Percentiles rank a stretch among this genome's conserved stretches.
Evolutionary conservation across 495 filamentous ascomycete species (phyloP).

Genomic region (Penicillium antarcticum): DNA sequence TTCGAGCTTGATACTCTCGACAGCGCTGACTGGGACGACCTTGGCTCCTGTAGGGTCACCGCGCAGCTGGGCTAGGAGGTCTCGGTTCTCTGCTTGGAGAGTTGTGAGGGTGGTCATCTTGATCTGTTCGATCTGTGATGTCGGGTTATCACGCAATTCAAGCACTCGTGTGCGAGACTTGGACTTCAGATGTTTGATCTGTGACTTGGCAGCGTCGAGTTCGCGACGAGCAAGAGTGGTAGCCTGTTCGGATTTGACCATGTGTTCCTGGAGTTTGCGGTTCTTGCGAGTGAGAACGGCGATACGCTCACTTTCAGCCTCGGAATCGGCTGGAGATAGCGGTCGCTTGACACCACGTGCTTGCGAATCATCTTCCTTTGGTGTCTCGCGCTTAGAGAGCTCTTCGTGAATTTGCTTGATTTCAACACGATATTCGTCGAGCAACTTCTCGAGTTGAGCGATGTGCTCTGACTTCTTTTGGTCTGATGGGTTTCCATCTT

Average conservation of each 20-base stretch:
- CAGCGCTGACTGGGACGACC: constrained; percentile 68
- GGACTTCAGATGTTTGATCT: constrained; percentile 67
- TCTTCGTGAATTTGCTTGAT: constrained; percentile 69
- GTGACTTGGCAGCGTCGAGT: constrained; percentile 64
- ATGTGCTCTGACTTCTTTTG: constrained; percentile 73
- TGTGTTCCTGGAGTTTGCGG: constrained; percentile 74
- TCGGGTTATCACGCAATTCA: constrained; percentile 85
- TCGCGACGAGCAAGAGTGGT: constrained; percentile 69
- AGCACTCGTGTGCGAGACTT: constrained; percentile 80
- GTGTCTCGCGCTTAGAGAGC: constrained; percentile 57
- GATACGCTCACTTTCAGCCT: constrained; percentile 69
- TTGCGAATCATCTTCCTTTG: constrained; percentile 32
- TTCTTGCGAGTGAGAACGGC: constrained; percentile 83
- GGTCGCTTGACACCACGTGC: constrained; percentile 39
- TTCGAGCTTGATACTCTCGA: constrained; percentile 69
- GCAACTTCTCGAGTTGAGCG: constrained; percentile 73
- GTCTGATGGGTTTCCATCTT: constrained; percentile 64
- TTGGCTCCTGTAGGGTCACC: constrained; percentile 42
- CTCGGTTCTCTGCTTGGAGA: constrained; percentile 79
- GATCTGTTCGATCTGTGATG: constrained; percentile 73
- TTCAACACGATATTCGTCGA: constrained; percentile 88
- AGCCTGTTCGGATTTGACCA: constrained; percentile 63
- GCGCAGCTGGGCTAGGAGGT: constrained; percentile 74
- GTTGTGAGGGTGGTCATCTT: constrained; percentile 73
- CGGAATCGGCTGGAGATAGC: constrained; percentile 60